phyloP scores from a whole-genome alignment of 2,329 filamentous ascomycete species.

The Microdochium paspali region DNA sequence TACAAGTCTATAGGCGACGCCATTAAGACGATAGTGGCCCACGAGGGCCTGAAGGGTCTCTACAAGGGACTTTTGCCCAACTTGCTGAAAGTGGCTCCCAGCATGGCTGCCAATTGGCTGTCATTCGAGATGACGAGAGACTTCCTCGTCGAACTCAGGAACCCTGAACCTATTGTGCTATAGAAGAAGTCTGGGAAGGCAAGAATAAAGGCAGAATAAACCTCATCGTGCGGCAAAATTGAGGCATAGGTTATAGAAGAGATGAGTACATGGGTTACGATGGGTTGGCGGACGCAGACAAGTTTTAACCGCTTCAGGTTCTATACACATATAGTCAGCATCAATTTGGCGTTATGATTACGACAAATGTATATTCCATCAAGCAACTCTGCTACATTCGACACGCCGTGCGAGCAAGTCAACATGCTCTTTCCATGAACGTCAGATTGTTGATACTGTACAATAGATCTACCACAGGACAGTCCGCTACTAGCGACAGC shows the following conservation, averaged over 20 bases:
- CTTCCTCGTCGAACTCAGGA: conserved; percentile 58
- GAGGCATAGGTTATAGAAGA: not conserved
- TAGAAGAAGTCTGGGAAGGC: conserved; percentile 5
- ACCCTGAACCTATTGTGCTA: conserved; percentile 23
- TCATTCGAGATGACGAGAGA: conserved; percentile 93
- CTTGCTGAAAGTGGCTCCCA: conserved; percentile 90
- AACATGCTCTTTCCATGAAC: too few species aligned
- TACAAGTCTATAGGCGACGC: conserved; percentile 86
- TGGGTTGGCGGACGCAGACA: too few species aligned
- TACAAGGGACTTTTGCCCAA: conserved; percentile 98
- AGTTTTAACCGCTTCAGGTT: too few species aligned
- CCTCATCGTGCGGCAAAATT: not conserved
- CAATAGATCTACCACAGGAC: too few species aligned
- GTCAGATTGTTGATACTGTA: too few species aligned
- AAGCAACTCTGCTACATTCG: too few species aligned
- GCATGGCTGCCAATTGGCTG: conserved; percentile 97
- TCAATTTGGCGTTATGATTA: too few species aligned
- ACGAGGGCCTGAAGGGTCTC: conserved; percentile 76
- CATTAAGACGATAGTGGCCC: conserved; percentile 66
- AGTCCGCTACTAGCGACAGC: too few species aligned
- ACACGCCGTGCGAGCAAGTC: too few species aligned
- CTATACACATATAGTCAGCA: too few species aligned
- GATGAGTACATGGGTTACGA: too few species aligned
- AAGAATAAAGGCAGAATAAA: conserved; percentile 2
- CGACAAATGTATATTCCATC: too few species aligned